Evolutionary conservation across 2,329 filamentous ascomycete genomes (phyloP).

Genomic region (Arthroderma sp.): DNA sequence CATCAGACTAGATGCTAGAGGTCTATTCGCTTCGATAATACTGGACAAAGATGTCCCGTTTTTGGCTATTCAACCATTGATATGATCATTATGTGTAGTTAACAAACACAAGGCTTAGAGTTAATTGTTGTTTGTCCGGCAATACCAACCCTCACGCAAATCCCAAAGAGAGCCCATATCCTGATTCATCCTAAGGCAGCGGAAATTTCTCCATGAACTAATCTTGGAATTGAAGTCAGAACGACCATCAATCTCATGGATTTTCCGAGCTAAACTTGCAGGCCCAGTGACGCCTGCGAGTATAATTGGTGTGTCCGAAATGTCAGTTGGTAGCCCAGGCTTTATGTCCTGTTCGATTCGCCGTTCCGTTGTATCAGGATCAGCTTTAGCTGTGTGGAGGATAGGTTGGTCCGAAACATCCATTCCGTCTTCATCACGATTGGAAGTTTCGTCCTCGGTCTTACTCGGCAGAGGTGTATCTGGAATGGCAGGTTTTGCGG

Average conservation of each 20-base stretch:
- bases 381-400: too few relatives aligned
- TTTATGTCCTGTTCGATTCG: too few relatives aligned
- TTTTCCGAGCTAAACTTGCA: constrained; percentile 18
- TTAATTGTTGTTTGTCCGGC: constrained; percentile 10
- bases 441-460: too few relatives aligned
- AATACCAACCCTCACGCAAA: constrained; percentile 28
- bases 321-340: too few relatives aligned
- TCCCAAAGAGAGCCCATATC: constrained; percentile 35
- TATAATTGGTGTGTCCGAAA: constrained; percentile 10
- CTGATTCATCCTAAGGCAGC: constrained; percentile 32
- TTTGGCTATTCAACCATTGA: not conserved
- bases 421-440: too few relatives aligned
- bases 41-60: too few relatives aligned
- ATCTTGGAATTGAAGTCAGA: constrained; percentile 14
- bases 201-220: constrained; percentile 33
- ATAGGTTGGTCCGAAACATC: too few relatives aligned
- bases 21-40: too few relatives aligned
- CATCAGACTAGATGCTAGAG: too few relatives aligned
- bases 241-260: constrained; percentile 30
- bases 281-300: constrained; percentile 20
- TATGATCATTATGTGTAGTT: not conserved
- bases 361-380: too few relatives aligned
- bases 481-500: too few relatives aligned
- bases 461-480: too few relatives aligned
- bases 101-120: constrained; percentile 3